phyloP scores from a whole-genome alignment of 2,329 filamentous ascomycete species.

The Hypoxylon sp. region DNA sequence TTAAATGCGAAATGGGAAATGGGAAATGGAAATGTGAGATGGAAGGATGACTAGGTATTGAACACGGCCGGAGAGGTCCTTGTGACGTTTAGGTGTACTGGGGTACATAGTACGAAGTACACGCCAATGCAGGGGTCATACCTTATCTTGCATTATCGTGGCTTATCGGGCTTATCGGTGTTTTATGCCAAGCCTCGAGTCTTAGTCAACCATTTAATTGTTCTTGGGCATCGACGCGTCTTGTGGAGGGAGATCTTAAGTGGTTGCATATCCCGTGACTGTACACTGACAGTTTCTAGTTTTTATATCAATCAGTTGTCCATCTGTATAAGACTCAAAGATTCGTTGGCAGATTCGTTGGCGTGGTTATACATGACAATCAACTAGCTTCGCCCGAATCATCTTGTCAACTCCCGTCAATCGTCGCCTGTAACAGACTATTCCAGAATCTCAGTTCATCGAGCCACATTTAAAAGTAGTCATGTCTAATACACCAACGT shows the following conservation, averaged over 20 bases:
- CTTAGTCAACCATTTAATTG: slow-evolving; percentile 8
- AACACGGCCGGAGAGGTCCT: slow-evolving; percentile 19
- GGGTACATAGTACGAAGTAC: slow-evolving; percentile 31
- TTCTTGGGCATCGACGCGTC: slow-evolving; percentile 41
- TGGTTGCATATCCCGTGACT: not conserved
- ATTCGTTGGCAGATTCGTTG: too few species aligned
- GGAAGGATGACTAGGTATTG: not conserved
- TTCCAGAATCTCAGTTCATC: too few species aligned
- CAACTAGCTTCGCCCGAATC: too few species aligned
- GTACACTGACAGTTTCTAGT: too few species aligned
- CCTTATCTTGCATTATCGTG: slow-evolving; percentile 25
- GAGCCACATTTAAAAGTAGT: too few species aligned
- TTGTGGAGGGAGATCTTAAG: too few species aligned
- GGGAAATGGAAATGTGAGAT: slow-evolving; percentile 1
- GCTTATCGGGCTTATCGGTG: slow-evolving; percentile 11
- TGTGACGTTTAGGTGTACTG: slow-evolving; percentile 36
- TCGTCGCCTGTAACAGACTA: too few species aligned
- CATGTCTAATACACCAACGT: slow-evolving; percentile 43
- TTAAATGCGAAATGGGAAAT: slow-evolving; percentile 10
- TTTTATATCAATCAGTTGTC: too few species aligned
- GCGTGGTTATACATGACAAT: too few species aligned
- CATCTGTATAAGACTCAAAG: too few species aligned
- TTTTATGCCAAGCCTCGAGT: slow-evolving; percentile 19
- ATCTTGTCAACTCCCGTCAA: too few species aligned
- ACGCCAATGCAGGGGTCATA: slow-evolving; percentile 12